Evolutionary conservation across 768 basidiomycete species (phyloP).

Genomic region (Pisolithus marmoratus): DNA sequence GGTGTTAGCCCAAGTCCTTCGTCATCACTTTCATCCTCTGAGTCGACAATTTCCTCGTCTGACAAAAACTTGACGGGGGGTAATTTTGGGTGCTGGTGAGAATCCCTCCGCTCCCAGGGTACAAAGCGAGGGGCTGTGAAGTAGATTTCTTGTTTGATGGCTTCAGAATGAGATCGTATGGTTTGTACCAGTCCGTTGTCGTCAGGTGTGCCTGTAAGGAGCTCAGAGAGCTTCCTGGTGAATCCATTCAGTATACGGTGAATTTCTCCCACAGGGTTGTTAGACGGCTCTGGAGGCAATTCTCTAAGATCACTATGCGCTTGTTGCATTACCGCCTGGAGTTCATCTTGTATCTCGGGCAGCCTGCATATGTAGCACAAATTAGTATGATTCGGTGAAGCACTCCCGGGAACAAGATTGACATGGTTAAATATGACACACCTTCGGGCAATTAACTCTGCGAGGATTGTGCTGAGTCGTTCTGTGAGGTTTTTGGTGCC

Average conservation of each 20-base stretch:
- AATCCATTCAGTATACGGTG: slow-evolving; percentile 44
- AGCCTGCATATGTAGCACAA: slow-evolving; percentile 36
- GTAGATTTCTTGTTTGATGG: slow-evolving; percentile 44
- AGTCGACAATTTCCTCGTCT: slow-evolving; percentile 33
- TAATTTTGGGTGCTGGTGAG: not conserved
- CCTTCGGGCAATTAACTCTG: slow-evolving; percentile 59
- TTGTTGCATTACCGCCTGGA: slow-evolving; percentile 38
- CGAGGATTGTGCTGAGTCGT: slow-evolving; percentile 53
- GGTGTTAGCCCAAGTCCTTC: slow-evolving; percentile 7
- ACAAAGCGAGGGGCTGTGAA: slow-evolving; percentile 53
- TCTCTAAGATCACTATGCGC: slow-evolving; percentile 28
- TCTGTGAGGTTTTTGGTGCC: slow-evolving; percentile 53
- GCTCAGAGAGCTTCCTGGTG: slow-evolving; percentile 34
- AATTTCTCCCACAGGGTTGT: slow-evolving; percentile 54
- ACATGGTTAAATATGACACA: no score
- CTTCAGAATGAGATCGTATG: slow-evolving; percentile 44
- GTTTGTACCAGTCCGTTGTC: slow-evolving; percentile 49
- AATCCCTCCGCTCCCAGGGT: slow-evolving; percentile 35
- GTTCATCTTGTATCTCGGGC: slow-evolving; percentile 55
- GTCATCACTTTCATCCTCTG: not conserved
- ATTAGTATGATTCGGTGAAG: not conserved
- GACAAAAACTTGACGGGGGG: slow-evolving; percentile 27
- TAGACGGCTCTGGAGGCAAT: slow-evolving; percentile 49
- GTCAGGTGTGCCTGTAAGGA: slow-evolving; percentile 50
- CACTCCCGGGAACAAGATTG: no score